These are phyloP conservation scores for Phaeomoniella chlamydospora DNA, from an alignment of 2,329 filamentous ascomycete genomes.

Conservation along the genomic window DNA sequence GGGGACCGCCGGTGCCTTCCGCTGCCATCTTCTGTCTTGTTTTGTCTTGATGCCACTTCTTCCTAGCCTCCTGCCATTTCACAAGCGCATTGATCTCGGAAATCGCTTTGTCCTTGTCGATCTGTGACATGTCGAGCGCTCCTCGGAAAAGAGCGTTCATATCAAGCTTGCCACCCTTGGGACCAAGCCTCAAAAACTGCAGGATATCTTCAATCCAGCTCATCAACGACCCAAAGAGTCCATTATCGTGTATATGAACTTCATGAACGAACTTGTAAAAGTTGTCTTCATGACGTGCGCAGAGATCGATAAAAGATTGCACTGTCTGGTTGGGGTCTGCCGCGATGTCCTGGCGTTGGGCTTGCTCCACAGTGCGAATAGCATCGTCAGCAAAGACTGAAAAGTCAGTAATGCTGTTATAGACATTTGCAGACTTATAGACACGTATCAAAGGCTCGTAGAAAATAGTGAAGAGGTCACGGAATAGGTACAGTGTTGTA, in stretches of 20 bases:
- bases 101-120: conserved; percentile 61
- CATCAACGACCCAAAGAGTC: conserved; percentile 92
- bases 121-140: conserved; percentile 48
- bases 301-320: conserved; percentile 94
- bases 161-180: conserved; percentile 71
- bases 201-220: conserved; percentile 92
- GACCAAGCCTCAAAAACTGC: conserved; percentile 79
- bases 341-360: conserved; percentile 63
- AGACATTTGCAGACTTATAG: conserved; percentile 97
- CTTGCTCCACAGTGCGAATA: conserved; percentile 61
- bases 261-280: conserved; percentile 99
- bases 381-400: conserved; percentile 85
- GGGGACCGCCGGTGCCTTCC: conserved; percentile 40
- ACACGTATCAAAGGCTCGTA: conserved; percentile 94
- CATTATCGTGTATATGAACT: conserved; percentile 92
- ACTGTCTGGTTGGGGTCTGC: conserved; percentile 97
- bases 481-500: conserved; percentile 81
- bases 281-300: conserved; percentile 85
- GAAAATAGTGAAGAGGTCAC: conserved; percentile 95
- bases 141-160: conserved; percentile 89
- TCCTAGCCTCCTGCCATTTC: conserved; percentile 84
- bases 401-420: conserved; percentile 94
- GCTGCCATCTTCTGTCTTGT: conserved; percentile 98
- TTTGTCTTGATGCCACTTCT: conserved; percentile 98
- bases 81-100: conserved; percentile 76